Percentiles rank a stretch among this genome's conserved stretches.
phyloP scores from a whole-genome alignment of 176 grass and related monocot genomes.

The Aegilops sharonensis region DNA sequence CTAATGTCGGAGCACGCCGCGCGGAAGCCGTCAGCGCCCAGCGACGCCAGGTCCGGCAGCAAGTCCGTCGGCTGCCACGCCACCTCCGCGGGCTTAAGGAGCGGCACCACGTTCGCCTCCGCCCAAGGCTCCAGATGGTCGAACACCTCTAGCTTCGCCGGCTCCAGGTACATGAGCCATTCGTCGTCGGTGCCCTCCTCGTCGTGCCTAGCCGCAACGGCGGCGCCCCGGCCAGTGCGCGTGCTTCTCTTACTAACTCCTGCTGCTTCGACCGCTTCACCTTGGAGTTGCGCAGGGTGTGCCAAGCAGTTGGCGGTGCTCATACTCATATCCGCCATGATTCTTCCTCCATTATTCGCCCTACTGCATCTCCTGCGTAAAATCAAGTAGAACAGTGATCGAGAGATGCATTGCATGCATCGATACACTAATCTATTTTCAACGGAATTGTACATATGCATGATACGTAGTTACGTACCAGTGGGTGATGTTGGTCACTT shows the following conservation, averaged over 20 bases:
- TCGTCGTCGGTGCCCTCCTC: neutral
- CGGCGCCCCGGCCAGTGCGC: no score
- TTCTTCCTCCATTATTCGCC: neutral
- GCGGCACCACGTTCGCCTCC: slow-evolving; percentile 14
- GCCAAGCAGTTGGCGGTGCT: no score
- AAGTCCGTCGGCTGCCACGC: neutral
- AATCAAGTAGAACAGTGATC: neutral
- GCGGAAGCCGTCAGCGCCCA: slow-evolving; percentile 40
- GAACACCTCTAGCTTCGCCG: slow-evolving; percentile 1
- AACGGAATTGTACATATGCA: no score
- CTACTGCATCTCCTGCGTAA: neutral
- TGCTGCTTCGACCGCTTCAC: no score
- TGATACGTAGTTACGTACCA: no score
- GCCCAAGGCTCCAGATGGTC: neutral
- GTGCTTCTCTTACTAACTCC: no score
- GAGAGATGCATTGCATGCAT: no score
- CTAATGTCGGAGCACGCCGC: slow-evolving; percentile 7
- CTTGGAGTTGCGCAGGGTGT: no score
- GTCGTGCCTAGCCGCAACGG: neutral
- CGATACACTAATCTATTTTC: no score
- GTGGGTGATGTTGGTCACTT: no score
- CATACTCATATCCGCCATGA: neutral
- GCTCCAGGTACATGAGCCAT: slow-evolving; percentile 1
- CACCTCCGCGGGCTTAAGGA: neutral
- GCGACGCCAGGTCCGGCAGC: slow-evolving; percentile 43